phyloP scores from a whole-genome alignment of 345 rosid genomes.

The Gynandropsis gynandra region DNA sequence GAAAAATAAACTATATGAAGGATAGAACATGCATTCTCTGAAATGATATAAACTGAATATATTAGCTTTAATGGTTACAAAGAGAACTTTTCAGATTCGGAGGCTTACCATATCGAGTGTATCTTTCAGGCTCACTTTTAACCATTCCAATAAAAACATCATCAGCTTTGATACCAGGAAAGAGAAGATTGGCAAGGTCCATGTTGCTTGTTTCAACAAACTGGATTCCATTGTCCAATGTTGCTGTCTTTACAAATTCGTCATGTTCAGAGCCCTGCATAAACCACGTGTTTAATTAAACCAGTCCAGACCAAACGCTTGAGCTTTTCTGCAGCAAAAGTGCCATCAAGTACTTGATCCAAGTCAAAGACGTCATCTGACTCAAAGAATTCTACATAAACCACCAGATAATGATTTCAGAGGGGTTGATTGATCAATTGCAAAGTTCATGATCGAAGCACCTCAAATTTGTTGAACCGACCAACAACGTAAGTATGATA shows the following conservation, averaged over 20 bases:
- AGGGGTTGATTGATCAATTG: not conserved
- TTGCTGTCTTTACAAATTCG: conserved; percentile 67
- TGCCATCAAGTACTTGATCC: conserved; percentile 1
- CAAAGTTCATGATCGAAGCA: conserved; percentile 18
- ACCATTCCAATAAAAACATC: conserved; percentile 57
- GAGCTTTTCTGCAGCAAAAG: not conserved
- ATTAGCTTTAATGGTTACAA: not conserved
- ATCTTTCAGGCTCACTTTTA: conserved; percentile 73
- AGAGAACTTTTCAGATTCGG: not conserved
- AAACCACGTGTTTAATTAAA: conserved; percentile 1
- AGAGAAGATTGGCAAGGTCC: conserved; percentile 48
- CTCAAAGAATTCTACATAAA: not conserved
- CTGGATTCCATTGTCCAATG: conserved; percentile 57
- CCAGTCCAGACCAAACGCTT: too few species aligned
- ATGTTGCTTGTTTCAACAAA: conserved; percentile 47
- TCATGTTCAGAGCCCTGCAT: conserved; percentile 52
- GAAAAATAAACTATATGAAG: not conserved
- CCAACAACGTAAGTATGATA: conserved; percentile 50
- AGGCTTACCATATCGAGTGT: conserved; percentile 56
- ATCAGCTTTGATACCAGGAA: conserved; percentile 38
- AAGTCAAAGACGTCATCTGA: not conserved
- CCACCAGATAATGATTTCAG: too few species aligned
- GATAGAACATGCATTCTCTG: too few species aligned
- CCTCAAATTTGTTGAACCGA: conserved; percentile 63
- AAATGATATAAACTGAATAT: not conserved